Conservation (phyloP, 2,329 filamentous ascomycete species). For the Penicillium sp. region DNA sequence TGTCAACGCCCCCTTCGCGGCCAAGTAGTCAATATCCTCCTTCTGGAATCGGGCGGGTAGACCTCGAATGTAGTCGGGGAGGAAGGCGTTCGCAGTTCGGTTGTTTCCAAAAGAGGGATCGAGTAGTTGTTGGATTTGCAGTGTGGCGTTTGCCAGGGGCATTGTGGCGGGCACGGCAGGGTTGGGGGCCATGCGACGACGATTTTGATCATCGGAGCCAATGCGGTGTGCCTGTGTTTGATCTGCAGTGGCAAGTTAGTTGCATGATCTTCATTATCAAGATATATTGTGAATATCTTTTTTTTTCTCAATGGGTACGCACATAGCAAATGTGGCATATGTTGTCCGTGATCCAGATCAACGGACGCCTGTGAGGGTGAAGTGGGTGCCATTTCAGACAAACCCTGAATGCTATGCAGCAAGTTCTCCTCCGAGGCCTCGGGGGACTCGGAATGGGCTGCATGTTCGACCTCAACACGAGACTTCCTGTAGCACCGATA, state of each 20-base stretch:
- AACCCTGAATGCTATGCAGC: conserved; percentile 30
- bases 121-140: conserved; percentile 38
- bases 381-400: conserved; percentile 34
- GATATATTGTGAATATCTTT: not conserved
- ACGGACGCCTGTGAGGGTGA: conserved; percentile 49
- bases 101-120: conserved; percentile 50
- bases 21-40: conserved; percentile 81
- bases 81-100: conserved; percentile 48
- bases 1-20: conserved; percentile 78
- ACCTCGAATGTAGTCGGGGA: conserved; percentile 74
- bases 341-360: conserved; percentile 53
- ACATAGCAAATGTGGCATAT: conserved; percentile 67
- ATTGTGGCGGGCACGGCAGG: conserved; percentile 39
- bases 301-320: conserved; percentile 32
- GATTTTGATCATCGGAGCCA: conserved; percentile 47
- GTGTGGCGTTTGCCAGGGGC: conserved; percentile 36
- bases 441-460: conserved; percentile 36
- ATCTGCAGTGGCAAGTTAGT: conserved; percentile 21
- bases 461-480: conserved; percentile 39
- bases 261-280: not conserved
- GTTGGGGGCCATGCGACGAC: conserved; percentile 48
- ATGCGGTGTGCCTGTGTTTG: conserved; percentile 44
- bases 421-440: conserved; percentile 37
- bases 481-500: conserved; percentile 35
- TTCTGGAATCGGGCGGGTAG: conserved; percentile 73